These are phyloP conservation scores for Neopestalotiopsis clavispora DNA, from an alignment of 2,329 filamentous ascomycete genomes.

Conservation along the genomic window DNA sequence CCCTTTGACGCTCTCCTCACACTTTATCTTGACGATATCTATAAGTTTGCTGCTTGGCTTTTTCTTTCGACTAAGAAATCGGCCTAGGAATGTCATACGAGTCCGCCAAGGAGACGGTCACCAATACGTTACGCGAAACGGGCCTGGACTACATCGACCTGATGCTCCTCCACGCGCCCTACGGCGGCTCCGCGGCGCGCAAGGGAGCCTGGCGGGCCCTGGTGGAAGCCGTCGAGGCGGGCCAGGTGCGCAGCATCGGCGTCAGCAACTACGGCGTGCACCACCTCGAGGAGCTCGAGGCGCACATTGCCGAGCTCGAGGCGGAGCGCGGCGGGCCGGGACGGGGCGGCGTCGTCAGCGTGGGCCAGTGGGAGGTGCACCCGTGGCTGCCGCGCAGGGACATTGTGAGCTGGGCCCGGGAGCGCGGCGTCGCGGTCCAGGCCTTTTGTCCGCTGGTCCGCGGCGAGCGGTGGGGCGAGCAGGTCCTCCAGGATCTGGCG, in stretches of 20 bases:
- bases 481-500: slow-evolving; percentile 66
- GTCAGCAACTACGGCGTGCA: slow-evolving; percentile 70
- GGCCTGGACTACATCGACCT: slow-evolving; percentile 72
- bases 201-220: slow-evolving; percentile 67
- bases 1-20: too few relatives aligned
- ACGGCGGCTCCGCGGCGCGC: slow-evolving; percentile 58
- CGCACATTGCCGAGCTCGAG: slow-evolving; percentile 66
- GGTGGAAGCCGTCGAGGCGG: slow-evolving; percentile 66
- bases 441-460: slow-evolving; percentile 66
- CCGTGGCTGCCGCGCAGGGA: slow-evolving; percentile 84
- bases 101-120: slow-evolving; percentile 65
- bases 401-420: slow-evolving; percentile 77
- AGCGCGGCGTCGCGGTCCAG: slow-evolving; percentile 66
- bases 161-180: slow-evolving; percentile 66
- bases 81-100: slow-evolving; percentile 56
- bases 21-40: rapidly evolving
- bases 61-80: background rate
- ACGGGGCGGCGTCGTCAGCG: slow-evolving; percentile 74
- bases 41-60: too few relatives aligned
- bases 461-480: slow-evolving; percentile 74
- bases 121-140: slow-evolving; percentile 65
- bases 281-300: slow-evolving; percentile 65
- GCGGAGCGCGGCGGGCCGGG: slow-evolving; percentile 56
- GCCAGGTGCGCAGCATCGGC: slow-evolving; percentile 65
- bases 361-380: slow-evolving; percentile 90